These are phyloP conservation scores for Pulveroboletus sp. DNA, from an alignment of 768 basidiomycete species.

Conservation along the genomic window DNA sequence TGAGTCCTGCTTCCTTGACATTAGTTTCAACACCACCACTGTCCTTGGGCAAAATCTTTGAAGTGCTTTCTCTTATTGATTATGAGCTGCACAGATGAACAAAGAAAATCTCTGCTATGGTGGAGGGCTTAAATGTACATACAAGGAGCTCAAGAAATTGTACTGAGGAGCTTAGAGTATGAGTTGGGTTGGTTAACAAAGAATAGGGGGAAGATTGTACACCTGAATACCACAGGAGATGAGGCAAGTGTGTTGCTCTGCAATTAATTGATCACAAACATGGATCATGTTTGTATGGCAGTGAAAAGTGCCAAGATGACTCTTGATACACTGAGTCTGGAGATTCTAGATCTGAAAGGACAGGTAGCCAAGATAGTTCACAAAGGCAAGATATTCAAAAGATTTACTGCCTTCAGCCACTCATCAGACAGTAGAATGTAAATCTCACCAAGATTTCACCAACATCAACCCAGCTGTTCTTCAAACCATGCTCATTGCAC, in stretches of 20 bases:
- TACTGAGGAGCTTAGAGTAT: neutral
- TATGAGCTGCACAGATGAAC: neutral
- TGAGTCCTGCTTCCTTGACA: too few relatives aligned
- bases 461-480: neutral
- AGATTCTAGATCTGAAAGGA: neutral
- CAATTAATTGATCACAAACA: neutral
- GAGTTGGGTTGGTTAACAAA: neutral
- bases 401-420: neutral
- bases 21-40: too few relatives aligned
- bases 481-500: neutral
- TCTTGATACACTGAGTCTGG: neutral
- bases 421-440: neutral
- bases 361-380: neutral
- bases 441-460: neutral
- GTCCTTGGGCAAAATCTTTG: too few relatives aligned
- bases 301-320: neutral
- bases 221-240: neutral
- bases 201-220: neutral
- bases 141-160: neutral
- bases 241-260: neutral
- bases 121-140: neutral
- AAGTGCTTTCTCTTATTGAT: neutral
- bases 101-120: neutral
- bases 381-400: neutral
- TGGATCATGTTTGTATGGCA: neutral